Conservation (phyloP, 164 flowering plant genomes). For the Paratinospora sagittata region DNA sequence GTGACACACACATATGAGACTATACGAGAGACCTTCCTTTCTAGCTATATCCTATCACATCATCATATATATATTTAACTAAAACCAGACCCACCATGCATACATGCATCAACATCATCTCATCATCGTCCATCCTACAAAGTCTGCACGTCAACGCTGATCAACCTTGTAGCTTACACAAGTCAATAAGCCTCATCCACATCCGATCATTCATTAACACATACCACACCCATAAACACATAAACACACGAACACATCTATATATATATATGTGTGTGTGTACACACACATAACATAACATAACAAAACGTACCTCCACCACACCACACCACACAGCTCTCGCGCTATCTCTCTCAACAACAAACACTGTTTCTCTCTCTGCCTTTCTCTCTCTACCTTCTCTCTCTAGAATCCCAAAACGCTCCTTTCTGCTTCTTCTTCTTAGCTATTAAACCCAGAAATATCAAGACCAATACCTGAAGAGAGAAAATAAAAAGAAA, state of each 20-base stretch:
- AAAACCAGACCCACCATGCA: too few relatives aligned
- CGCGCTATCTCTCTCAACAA: background rate
- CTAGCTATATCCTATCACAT: too few relatives aligned
- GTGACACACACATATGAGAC: too few relatives aligned
- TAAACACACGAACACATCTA: too few relatives aligned
- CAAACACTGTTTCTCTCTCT: background rate
- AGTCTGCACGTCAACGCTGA: background rate
- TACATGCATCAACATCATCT: background rate
- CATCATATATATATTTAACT: too few relatives aligned
- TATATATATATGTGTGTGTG: too few relatives aligned
- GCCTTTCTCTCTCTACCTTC: background rate
- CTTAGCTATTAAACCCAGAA: constrained; percentile 5
- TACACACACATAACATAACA: background rate
- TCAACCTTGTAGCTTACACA: background rate
- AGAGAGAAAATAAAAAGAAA: background rate
- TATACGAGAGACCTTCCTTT: background rate
- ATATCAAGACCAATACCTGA: background rate
- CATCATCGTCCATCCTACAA: background rate
- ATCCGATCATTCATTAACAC: background rate
- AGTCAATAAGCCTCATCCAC: background rate
- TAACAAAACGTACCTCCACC: too few relatives aligned
- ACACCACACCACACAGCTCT: background rate
- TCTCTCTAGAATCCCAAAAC: background rate
- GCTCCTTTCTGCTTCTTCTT: background rate
- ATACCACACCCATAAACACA: too few relatives aligned